Evolutionary conservation across 2,329 filamentous ascomycete genomes (phyloP).

Genomic region (Fusarium sp.): DNA sequence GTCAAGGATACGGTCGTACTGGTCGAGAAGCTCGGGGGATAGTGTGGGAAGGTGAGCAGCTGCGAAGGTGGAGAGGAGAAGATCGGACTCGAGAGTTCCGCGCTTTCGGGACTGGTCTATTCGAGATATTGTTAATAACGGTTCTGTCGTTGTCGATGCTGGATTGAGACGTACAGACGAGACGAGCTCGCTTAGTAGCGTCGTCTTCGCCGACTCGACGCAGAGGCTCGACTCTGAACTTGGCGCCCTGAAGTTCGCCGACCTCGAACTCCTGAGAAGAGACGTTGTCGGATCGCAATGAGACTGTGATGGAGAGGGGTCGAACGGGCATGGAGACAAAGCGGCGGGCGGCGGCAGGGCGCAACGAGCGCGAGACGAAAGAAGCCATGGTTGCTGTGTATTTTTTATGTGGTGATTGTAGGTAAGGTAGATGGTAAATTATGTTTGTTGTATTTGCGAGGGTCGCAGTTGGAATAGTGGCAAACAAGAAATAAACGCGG

Average conservation of each 20-base stretch:
- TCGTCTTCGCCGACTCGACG: constrained; percentile 85
- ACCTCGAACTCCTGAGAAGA: constrained; percentile 73
- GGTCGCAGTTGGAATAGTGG: constrained; percentile 13
- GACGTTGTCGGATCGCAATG: constrained; percentile 34
- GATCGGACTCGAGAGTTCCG: constrained; percentile 94
- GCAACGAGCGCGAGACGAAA: constrained; percentile 41
- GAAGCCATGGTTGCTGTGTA: constrained; percentile 35
- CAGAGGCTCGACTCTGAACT: constrained; percentile 91
- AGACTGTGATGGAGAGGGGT: constrained; percentile 41
- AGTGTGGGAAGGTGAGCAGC: constrained; percentile 81
- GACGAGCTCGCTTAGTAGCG: constrained; percentile 86
- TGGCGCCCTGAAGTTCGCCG: constrained; percentile 87
- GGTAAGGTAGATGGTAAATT: neutral
- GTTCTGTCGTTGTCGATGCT: neutral
- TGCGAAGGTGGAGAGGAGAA: constrained; percentile 96
- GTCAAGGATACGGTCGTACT: constrained; percentile 94
- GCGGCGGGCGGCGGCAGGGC: constrained; percentile 36
- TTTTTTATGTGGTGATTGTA: neutral
- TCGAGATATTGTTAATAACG: neutral
- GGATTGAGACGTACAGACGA: constrained; percentile 68
- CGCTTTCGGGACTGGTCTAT: constrained; percentile 93
- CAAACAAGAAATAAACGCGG: constrained; percentile 10
- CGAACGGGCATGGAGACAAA: constrained; percentile 37
- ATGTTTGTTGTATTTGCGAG: neutral
- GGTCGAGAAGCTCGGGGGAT: constrained; percentile 76